Percentiles rank a stretch among this genome's conserved stretches.
These are phyloP conservation scores for Tilletia setariae DNA, from an alignment of 1,284 basidiomycete species.

Conservation along the genomic window DNA sequence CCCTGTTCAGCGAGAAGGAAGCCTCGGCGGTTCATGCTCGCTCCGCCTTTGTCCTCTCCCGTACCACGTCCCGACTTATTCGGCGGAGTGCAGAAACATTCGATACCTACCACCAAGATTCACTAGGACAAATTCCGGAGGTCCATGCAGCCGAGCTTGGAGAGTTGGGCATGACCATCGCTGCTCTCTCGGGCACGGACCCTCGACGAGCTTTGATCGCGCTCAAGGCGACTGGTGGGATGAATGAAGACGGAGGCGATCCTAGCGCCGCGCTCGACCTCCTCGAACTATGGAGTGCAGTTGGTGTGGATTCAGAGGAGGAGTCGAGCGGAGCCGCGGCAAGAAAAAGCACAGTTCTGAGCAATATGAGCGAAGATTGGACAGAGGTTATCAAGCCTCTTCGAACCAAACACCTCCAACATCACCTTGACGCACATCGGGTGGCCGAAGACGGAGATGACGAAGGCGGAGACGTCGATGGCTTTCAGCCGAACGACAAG, in stretches of 20 bases:
- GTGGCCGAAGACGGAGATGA: too few species aligned
- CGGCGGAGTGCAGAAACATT: conserved; percentile 29
- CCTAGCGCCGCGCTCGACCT: conserved; percentile 47
- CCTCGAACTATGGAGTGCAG: conserved; percentile 36
- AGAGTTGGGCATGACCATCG: conserved; percentile 19
- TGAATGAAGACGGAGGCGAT: conserved; percentile 18
- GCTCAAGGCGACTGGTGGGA: conserved; percentile 41
- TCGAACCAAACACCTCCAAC: neutral
- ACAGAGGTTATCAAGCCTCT: conserved; percentile 3
- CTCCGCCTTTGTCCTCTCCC: neutral
- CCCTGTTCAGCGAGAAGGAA: conserved; percentile 4
- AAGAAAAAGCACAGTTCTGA: too few species aligned
- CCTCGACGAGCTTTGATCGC: conserved; percentile 24
- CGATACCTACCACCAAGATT: conserved; percentile 20
- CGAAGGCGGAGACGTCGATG: too few species aligned
- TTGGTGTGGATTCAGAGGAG: conserved; percentile 15
- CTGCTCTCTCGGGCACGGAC: conserved; percentile 25
- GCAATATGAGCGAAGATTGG: neutral
- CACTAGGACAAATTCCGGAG: conserved; percentile 20
- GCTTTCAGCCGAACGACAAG: too few species aligned
- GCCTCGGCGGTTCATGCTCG: conserved; percentile 1
- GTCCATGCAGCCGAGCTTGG: conserved; percentile 10
- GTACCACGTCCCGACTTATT: conserved; percentile 24
- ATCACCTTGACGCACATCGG: too few species aligned
- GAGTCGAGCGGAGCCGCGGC: too few species aligned